A percentile compares a stretch with the other conserved stretches of the same genome.
Evolutionary conservation across 768 basidiomycete genomes (phyloP).

Genomic region (Mrakia hoshinonis): DNA sequence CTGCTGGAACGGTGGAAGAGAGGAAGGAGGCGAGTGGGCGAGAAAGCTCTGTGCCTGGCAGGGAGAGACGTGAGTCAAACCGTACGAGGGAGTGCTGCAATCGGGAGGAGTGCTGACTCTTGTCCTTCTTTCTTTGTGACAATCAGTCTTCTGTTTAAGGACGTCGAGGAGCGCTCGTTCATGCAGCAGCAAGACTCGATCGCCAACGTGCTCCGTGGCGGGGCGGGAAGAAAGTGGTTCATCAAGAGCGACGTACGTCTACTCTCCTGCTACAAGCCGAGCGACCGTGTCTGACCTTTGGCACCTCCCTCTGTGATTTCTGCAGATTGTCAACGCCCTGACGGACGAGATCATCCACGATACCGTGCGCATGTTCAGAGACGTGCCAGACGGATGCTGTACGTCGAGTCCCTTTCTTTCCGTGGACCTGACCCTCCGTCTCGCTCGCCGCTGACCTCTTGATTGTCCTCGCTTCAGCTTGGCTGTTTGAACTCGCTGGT

Average conservation of each 20-base stretch:
- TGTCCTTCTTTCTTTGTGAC: background rate
- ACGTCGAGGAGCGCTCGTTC: conserved; percentile 83
- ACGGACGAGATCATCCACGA: conserved; percentile 77
- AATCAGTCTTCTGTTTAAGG: conserved; percentile 63
- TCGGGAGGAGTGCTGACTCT: background rate
- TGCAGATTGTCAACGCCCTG: conserved; percentile 64
- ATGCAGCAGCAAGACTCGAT: conserved; percentile 84
- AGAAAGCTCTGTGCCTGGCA: conserved; percentile 80
- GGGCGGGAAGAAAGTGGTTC: conserved; percentile 50
- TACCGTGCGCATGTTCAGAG: conserved; percentile 69
- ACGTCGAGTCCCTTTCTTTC: conserved; percentile 40
- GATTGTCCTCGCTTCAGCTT: conserved; percentile 46
- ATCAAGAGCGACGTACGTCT: conserved; percentile 31
- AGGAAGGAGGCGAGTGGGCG: conserved; percentile 65
- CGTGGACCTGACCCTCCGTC: background rate
- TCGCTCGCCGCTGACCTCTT: background rate
- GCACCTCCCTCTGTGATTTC: background rate
- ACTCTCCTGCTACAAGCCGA: background rate
- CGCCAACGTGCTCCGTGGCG: conserved; percentile 73
- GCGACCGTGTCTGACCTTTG: conserved; percentile 46
- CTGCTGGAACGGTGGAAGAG: conserved; percentile 71
- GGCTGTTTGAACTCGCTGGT: conserved; percentile 81
- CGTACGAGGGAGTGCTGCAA: background rate
- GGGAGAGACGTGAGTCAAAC: conserved; percentile 49
- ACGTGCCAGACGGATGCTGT: conserved; percentile 88